phyloP scores from a whole-genome alignment of 75 land plant species.

The Isoetes taiwanensis region DNA sequence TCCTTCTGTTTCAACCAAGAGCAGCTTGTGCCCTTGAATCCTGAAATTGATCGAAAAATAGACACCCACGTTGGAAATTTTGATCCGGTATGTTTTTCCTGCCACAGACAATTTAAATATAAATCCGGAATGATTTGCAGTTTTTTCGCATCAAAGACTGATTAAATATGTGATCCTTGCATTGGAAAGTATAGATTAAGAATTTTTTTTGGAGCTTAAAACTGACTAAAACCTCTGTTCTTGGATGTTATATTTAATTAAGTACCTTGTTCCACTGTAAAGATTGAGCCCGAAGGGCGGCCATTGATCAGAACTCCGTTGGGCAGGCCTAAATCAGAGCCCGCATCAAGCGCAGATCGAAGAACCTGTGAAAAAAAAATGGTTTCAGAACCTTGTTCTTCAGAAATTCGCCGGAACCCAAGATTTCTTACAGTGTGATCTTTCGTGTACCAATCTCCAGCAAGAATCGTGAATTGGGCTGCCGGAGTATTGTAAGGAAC shows the following conservation, averaged over 20 bases:
- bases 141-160: slow-evolving; percentile 13
- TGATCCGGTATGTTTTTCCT: slow-evolving; percentile 76
- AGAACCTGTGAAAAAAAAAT: slow-evolving; percentile 43
- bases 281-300: slow-evolving; percentile 7
- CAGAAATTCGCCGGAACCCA: not conserved
- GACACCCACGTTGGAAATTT: slow-evolving; percentile 68
- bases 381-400: too few relatives aligned
- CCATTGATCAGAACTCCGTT: slow-evolving; percentile 84
- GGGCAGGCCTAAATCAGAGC: slow-evolving; percentile 51
- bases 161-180: too few relatives aligned
- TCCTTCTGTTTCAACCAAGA: slow-evolving; percentile 74
- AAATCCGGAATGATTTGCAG: too few relatives aligned
- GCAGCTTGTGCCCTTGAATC: slow-evolving; percentile 63
- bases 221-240: slow-evolving; percentile 31
- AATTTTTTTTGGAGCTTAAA: not conserved
- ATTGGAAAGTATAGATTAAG: too few relatives aligned
- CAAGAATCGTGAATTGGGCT: slow-evolving; percentile 49
- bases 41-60: slow-evolving; percentile 69
- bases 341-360: slow-evolving; percentile 40
- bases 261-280: slow-evolving; percentile 5
- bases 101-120: too few relatives aligned
- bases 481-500: slow-evolving; percentile 63
- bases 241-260: slow-evolving; percentile 39
- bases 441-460: slow-evolving; percentile 90
- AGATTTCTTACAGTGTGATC: too few relatives aligned